Base-by-base conservation (phyloP, 1,139 yeast species). In the Taphrina flavorubra region DNA sequence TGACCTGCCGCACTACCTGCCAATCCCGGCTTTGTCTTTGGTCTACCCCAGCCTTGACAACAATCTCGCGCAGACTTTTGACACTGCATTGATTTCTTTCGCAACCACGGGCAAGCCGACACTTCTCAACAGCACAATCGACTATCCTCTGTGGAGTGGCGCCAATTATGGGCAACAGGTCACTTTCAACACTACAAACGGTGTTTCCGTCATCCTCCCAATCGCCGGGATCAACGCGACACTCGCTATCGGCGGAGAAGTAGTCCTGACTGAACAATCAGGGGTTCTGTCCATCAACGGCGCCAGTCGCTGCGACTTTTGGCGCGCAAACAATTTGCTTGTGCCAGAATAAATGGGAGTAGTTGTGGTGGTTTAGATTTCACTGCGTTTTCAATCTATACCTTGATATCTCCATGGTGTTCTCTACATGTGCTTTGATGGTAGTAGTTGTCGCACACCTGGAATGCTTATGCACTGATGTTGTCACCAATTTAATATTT, bases 1-100 rank as follows among this genome's bases (percentile, higher is more conserved):
- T 6, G 58, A 53, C 20, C 6, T 53, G 37, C 58, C 40, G 13
- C 34, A 53, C 14, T 53, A 53, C 16, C 20, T 53, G 40, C 58
- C 58, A 4, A 1, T 14, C 6, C 42, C 40, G 2, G 8, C 18
- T 4, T 4, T 44, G 8, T 39, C 42, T 10, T 13, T 13, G 18
- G 47, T 44, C 47, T 39, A 39, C 6, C 42, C 42, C 11, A 39
- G 42, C 14, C 11, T 39, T 2, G 42, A 39, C 14, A 39, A 39
- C 42, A 1, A 39, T 14, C 14, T 39, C 14, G 11, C 42, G 11
- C 42, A 14, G 14, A 14, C 14, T 14, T 11, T 39, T 39, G 42
- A 39, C 14, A 39, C 42, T 39, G 42, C 42, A 10, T 39, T 39
- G 11, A 39, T 14, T 11, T 39, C 42, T 39, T 39, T 39, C 42